These are phyloP conservation scores for Fusarium xylarioides DNA, from an alignment of 2,329 filamentous ascomycete species.

Conservation along the genomic window DNA sequence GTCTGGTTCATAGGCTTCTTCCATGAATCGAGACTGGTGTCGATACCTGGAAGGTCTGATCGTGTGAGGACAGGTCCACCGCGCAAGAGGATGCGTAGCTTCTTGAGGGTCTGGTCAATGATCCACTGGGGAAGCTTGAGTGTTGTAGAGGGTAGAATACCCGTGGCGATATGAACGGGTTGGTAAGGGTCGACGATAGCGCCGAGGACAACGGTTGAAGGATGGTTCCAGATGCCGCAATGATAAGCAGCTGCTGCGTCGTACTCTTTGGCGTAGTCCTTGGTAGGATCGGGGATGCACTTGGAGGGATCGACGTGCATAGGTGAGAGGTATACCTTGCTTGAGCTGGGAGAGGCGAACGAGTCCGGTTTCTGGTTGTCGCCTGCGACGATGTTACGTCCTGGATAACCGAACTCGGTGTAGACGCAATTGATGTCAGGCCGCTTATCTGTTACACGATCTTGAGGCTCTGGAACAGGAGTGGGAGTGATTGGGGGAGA, in stretches of 20 bases:
- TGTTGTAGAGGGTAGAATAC: not conserved
- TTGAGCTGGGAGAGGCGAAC: not conserved
- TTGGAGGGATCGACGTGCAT: not conserved
- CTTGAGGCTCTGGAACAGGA: not conserved
- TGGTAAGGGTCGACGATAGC: not conserved
- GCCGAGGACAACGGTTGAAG: not conserved
- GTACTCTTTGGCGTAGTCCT: not conserved
- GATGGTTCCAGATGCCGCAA: not conserved
- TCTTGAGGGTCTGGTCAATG: not conserved
- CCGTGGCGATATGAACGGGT: not conserved
- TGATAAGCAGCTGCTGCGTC: not conserved
- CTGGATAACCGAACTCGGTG: not conserved
- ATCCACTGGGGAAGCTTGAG: not conserved
- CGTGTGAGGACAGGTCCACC: not conserved
- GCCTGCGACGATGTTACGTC: not conserved
- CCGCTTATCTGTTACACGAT: not conserved
- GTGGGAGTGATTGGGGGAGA: fast-evolving
- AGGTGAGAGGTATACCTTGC: not conserved
- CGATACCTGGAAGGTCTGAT: not conserved
- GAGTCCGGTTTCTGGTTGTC: not conserved
- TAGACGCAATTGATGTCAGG: not conserved
- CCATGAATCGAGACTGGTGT: not conserved
- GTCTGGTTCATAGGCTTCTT: not conserved
- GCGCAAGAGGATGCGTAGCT: not conserved
- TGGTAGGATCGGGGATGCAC: not conserved